These are phyloP conservation scores for Synchytrium microbalum DNA, from an alignment of 371 early-diverging fungal species.

Conservation along the genomic window DNA sequence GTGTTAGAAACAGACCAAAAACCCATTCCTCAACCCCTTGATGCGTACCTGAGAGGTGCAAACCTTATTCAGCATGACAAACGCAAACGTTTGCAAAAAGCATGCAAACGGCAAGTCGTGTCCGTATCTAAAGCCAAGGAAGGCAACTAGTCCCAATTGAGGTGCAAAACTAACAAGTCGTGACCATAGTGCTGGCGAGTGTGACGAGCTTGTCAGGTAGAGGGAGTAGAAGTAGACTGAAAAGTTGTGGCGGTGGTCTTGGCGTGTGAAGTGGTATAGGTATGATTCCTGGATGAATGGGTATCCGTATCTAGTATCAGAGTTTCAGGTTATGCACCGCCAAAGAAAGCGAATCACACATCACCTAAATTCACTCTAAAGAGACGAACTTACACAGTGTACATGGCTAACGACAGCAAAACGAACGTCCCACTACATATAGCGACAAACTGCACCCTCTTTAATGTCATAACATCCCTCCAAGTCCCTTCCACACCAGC, in stretches of 20 bases:
- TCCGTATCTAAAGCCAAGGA: slow-evolving; percentile 36
- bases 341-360: slow-evolving; percentile 2
- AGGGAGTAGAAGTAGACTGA: slow-evolving; percentile 91
- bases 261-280: slow-evolving; percentile 87
- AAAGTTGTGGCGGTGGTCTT: slow-evolving; percentile 98
- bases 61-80: slow-evolving; percentile 95
- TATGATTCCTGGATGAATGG: slow-evolving; percentile 88
- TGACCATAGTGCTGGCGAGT: slow-evolving; percentile 5
- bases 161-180: slow-evolving; percentile 53
- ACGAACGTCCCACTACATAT: slow-evolving; percentile 65
- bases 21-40: not conserved
- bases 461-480: slow-evolving; percentile 6
- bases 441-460: slow-evolving; percentile 60
- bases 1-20: not conserved
- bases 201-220: slow-evolving; percentile 53
- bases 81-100: slow-evolving; percentile 89
- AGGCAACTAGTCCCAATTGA: slow-evolving; percentile 52
- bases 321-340: slow-evolving; percentile 1
- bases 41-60: slow-evolving; percentile 84
- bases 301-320: slow-evolving; percentile 57
- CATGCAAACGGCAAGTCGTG: slow-evolving; percentile 78
- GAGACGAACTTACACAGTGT: slow-evolving; percentile 39
- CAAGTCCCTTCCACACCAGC: not conserved
- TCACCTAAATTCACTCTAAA: slow-evolving; percentile 12
- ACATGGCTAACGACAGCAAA: slow-evolving; percentile 62